These are phyloP conservation scores for Oryza rufipogon DNA, from an alignment of 176 grass and related monocot species.

Conservation along the genomic window DNA sequence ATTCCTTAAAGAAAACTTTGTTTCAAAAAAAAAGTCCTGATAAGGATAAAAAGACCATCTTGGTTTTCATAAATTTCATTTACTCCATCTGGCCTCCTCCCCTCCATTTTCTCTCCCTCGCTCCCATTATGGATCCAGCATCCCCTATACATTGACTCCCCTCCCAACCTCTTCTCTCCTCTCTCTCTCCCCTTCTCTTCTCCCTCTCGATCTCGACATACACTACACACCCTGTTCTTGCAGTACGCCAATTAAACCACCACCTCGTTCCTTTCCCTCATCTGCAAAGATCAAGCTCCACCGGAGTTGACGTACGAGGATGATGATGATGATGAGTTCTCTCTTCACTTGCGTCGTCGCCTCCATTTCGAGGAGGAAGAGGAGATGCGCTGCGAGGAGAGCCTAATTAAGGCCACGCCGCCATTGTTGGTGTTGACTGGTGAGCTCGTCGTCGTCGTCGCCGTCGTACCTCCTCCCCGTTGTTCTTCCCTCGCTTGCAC, in stretches of 20 bases:
- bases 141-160: slow-evolving; percentile 23
- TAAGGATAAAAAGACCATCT: neutral
- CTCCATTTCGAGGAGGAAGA: slow-evolving; percentile 10
- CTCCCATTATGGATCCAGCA: slow-evolving; percentile 47
- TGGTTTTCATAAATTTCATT: neutral
- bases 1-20: too few relatives aligned
- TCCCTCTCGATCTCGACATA: neutral
- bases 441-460: neutral
- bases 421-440: slow-evolving; percentile 30
- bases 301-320: neutral
- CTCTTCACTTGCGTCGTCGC: slow-evolving; percentile 17
- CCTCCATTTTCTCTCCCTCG: slow-evolving; percentile 34
- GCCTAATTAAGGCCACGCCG: slow-evolving; percentile 27
- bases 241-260: slow-evolving; percentile 11
- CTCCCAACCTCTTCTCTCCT: neutral
- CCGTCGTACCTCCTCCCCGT: neutral
- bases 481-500: slow-evolving; percentile 19
- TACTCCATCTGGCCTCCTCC: neutral
- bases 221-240: slow-evolving; percentile 16
- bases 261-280: slow-evolving; percentile 10
- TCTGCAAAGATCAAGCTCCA: slow-evolving; percentile 32
- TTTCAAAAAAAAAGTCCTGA: neutral
- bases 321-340: slow-evolving; percentile 24
- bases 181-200: neutral
- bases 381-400: slow-evolving; percentile 2